Base-by-base conservation (phyloP, 73 alveolate genomes). In the Diophrys appendiculata region DNA sequence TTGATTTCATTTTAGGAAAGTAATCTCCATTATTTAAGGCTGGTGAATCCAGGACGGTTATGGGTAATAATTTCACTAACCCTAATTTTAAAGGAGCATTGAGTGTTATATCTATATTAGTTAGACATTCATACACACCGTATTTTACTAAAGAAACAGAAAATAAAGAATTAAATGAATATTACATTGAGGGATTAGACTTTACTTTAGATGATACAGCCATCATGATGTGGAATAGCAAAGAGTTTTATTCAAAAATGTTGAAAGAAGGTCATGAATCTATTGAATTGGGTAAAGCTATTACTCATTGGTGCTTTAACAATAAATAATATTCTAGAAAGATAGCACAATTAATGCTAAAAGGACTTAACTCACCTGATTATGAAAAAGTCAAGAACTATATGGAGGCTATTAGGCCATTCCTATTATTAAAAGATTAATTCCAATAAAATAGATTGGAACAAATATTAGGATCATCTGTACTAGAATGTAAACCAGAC, bases 391-490 rank as follows among this genome's bases (percentile, higher is more conserved):
- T 90, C 55, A 78, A 86, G 87, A 54, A 72, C 71, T 86, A 82
- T 52, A 67, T 80, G 82, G 84, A 67, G 32, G 93, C 78, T 23
- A 28, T 88, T 23, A 78, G 71, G 56, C 88, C 85, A 23, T 86
- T 83, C 84, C 70, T 90, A 67, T 72, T 54, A 60, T 33, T 86
- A 22, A 78, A 90, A 11, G 96, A 90, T 69, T 60, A 29, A 31
- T 72, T 68, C 53, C 32, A 68, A 54, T 56, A 56, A 55, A 78
- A 43, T 14, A 73, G 92, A 54, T 56, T 88, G 2, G 96, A 90
- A 53, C 86, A 94, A 92, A 73, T 90, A 32, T 70, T 90, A 24
- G 96, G 96, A 8, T 75, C 75, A 18, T 64, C 65, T 35, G 33
- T 80, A 68, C 13, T 28, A 1, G 60, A 70, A 30, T 35, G 26